These are phyloP conservation scores for Crithidia expoeki DNA, from an alignment of 208 protist genomes.

Conservation along the genomic window DNA sequence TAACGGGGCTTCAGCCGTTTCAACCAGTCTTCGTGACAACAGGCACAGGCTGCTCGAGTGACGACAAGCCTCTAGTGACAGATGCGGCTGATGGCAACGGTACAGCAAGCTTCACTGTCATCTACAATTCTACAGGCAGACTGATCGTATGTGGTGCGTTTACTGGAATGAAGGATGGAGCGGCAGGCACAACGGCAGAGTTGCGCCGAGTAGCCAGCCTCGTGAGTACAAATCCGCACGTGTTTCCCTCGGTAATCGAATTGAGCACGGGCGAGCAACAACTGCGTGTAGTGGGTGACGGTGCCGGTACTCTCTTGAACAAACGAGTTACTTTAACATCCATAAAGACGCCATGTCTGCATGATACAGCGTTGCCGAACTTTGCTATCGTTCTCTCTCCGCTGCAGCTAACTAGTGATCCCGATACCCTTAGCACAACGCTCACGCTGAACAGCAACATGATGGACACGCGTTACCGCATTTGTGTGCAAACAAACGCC, in stretches of 20 bases:
- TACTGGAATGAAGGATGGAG: neutral
- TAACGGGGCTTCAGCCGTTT: slow-evolving; percentile 1
- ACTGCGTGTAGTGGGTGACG: neutral
- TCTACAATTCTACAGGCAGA: neutral
- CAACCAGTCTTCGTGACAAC: neutral
- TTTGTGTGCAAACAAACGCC: slow-evolving; percentile 12
- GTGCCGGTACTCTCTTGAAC: neutral
- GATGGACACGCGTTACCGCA: slow-evolving; percentile 13
- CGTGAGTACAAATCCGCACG: neutral
- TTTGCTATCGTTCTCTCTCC: slow-evolving; percentile 6
- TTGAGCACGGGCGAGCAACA: neutral
- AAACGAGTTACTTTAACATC: neutral
- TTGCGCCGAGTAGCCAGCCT: slow-evolving; percentile 12
- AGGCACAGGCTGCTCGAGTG: neutral
- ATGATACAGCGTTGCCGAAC: neutral
- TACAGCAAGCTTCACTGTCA: slow-evolving; percentile 3
- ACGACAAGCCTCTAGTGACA: neutral
- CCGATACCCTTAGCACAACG: slow-evolving; percentile 1
- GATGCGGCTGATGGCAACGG: neutral
- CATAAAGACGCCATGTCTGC: neutral
- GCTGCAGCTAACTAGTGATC: neutral
- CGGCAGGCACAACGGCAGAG: neutral
- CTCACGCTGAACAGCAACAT: slow-evolving; percentile 20
- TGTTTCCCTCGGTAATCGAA: slow-evolving; percentile 1
- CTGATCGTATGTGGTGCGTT: slow-evolving; percentile 21